Base-by-base conservation (phyloP, 78 protist genomes). In the Tieghemostelium lacteum region DNA sequence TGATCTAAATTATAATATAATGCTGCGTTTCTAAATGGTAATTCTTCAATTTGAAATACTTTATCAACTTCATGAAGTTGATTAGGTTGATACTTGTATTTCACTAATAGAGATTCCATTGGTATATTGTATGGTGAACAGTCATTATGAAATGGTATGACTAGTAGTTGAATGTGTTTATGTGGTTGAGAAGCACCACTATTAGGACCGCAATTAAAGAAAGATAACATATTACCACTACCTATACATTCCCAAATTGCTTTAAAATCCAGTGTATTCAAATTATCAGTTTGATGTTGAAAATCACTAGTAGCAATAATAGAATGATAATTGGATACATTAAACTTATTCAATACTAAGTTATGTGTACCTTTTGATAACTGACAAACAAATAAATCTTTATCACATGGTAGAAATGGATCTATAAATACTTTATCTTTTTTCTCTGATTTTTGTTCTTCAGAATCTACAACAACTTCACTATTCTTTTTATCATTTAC, bases 151-250 rank as follows among this genome's bases (percentile, higher is more conserved):
- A 80, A 80, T 31, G 88, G 88, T 67, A 60, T 36, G 65, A 57
- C 26, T 20, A 80, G 24, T 37, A 80, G 45, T 67, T 80, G 88
- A 1, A 80, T 57, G 57, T 80, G 88, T 80, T 80, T 80, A 39
- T 80, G 88, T 19, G 88, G 88, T 67, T 80, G 88, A 40, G 77
- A 67, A 49, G 88, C 88, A 5, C 88, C 88, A 80, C 88, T 80
- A 29, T 67, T 65, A 55, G 88, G 67, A 2, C 88, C 88, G 49
- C 88, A 80, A 57, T 80, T 80, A 42, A 80, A 80, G 31, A 80
- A 80, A 31, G 77, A 80, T 55, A 80, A 67, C 88, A 80, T 80
- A 67, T 80, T 60, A 57, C 88, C 65, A 40, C 49, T 31, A 10
- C 14, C 36, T n/a, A 80, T 67, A 80, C 88, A 80, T 57, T 80